A percentile compares a stretch with the other conserved stretches of the same genome.
These are phyloP conservation scores for Suhomyces kunorum DNA, from an alignment of 1,139 yeast genomes.

Conservation along the genomic window DNA sequence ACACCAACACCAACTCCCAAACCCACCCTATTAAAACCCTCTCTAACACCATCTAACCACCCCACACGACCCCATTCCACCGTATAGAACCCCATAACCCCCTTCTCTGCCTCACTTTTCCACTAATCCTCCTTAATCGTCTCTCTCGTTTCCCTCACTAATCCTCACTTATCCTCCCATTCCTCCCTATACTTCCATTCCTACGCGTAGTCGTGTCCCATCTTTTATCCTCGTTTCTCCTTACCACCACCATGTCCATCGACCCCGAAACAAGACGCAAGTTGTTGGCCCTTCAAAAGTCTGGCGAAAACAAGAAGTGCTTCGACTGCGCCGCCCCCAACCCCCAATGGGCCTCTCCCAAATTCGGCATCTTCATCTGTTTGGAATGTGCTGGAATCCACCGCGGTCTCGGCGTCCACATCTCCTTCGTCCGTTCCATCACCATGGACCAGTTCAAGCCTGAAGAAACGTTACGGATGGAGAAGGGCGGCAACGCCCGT, in stretches of 20 bases:
- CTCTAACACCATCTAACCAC: too few species aligned
- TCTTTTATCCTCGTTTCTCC: constrained; percentile 1
- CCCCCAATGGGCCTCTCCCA: constrained; percentile 99
- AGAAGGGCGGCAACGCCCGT: constrained; percentile 86
- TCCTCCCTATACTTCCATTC: neutral
- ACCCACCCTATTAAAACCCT: too few species aligned
- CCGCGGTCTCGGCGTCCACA: constrained; percentile 94
- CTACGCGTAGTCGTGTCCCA: neutral
- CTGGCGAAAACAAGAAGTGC: constrained; percentile 83
- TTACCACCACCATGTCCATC: constrained; percentile 53
- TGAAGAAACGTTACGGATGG: constrained; percentile 89
- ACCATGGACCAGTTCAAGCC: constrained; percentile 98
- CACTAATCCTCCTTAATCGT: neutral
- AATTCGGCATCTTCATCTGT: constrained; percentile 94
- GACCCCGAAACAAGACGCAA: constrained; percentile 90
- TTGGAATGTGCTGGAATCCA: constrained; percentile 97
- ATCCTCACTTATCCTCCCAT: too few species aligned
- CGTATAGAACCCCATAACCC: too few species aligned
- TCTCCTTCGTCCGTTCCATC: constrained; percentile 92
- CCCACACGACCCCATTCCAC: too few species aligned
- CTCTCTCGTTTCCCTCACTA: neutral
- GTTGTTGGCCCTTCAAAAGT: constrained; percentile 74
- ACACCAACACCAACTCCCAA: too few species aligned
- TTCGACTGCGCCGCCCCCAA: constrained; percentile 94
- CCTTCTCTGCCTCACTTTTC: too few species aligned